Evolutionary conservation across 257 asterid genomes (phyloP).

Genomic region (Paulownia fortunei): DNA sequence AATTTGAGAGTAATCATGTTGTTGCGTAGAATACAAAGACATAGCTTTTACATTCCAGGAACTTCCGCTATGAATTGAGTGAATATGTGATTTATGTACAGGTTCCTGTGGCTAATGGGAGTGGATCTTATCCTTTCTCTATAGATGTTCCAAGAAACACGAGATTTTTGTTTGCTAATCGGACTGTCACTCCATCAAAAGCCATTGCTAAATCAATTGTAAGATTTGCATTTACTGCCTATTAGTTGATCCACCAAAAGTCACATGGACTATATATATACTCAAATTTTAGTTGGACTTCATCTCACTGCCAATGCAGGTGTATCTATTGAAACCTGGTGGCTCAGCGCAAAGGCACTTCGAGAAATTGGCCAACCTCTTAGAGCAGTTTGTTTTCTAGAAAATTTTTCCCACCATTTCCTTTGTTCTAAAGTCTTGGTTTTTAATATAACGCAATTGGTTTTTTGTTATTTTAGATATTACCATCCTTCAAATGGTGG

Average conservation of each 20-base stretch:
- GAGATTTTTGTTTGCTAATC: slow-evolving; percentile 82
- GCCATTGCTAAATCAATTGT: slow-evolving; percentile 97
- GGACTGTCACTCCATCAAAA: slow-evolving; percentile 74
- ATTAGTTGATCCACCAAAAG: slow-evolving; percentile 29
- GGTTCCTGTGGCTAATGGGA: slow-evolving; percentile 99
- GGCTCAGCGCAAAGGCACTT: slow-evolving; percentile 82
- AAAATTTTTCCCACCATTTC: slow-evolving; percentile 14
- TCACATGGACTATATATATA: not conserved
- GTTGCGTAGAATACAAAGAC: slow-evolving; percentile 17
- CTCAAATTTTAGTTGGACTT: slow-evolving; percentile 26
- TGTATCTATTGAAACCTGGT: slow-evolving; percentile 88
- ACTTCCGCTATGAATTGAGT: slow-evolving; percentile 11
- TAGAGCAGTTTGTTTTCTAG: slow-evolving; percentile 90
- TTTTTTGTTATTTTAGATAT: slow-evolving; percentile 57
- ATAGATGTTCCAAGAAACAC: slow-evolving; percentile 93
- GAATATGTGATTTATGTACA: slow-evolving; percentile 47
- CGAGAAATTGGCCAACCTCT: slow-evolving; percentile 86
- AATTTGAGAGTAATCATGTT: slow-evolving; percentile 22
- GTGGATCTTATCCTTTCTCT: slow-evolving; percentile 87
- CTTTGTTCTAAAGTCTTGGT: slow-evolving; percentile 19
- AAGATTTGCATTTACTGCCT: slow-evolving; percentile 47
- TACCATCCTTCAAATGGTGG: slow-evolving; percentile 99
- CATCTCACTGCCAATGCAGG: slow-evolving; percentile 65
- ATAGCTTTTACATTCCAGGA: slow-evolving; percentile 18
- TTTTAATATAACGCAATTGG: slow-evolving; percentile 15